Percentiles rank a stretch among this genome's conserved stretches.
Conservation (phyloP, 345 rosid genomes). For the Hirschfeldia incana region DNA sequence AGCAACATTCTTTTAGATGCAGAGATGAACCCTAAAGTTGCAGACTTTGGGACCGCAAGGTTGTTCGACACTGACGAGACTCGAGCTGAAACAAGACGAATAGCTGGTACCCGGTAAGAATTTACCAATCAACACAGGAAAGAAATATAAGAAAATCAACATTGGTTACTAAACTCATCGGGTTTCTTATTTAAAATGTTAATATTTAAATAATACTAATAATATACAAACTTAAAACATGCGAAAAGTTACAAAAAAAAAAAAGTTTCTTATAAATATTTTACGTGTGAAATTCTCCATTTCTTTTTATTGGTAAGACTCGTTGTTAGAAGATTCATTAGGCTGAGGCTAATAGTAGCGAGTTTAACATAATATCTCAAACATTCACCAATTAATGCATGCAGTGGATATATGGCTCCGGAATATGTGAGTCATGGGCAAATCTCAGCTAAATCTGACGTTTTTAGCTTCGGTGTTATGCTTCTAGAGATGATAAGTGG, state of each 20-base stretch:
- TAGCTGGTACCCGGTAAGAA: not conserved
- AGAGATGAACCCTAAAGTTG: conserved; percentile 2
- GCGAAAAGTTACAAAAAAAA: too few relatives aligned
- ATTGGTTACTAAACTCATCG: too few relatives aligned
- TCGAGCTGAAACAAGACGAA: conserved; percentile 2
- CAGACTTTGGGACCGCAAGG: not conserved
- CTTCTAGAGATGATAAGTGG: not conserved
- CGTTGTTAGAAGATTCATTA: too few relatives aligned
- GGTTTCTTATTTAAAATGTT: too few relatives aligned
- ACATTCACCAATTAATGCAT: not conserved
- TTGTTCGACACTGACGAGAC: not conserved
- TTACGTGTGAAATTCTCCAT: too few relatives aligned
- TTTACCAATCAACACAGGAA: not conserved
- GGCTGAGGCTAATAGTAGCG: too few relatives aligned
- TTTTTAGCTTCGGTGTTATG: not conserved
- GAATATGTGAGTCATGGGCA: not conserved
- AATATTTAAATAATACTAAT: too few relatives aligned
- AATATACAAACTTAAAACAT: too few relatives aligned
- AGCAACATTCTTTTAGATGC: not conserved
- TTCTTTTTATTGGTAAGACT: too few relatives aligned
- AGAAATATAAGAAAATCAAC: not conserved
- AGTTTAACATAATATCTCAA: too few relatives aligned
- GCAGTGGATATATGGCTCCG: not conserved
- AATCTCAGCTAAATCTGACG: not conserved
- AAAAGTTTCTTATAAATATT: too few relatives aligned